Evolutionary conservation across 345 rosid species (phyloP), one percentile per base, ranked within the genome.

Genomic region (Kandelia obovata): DNA sequence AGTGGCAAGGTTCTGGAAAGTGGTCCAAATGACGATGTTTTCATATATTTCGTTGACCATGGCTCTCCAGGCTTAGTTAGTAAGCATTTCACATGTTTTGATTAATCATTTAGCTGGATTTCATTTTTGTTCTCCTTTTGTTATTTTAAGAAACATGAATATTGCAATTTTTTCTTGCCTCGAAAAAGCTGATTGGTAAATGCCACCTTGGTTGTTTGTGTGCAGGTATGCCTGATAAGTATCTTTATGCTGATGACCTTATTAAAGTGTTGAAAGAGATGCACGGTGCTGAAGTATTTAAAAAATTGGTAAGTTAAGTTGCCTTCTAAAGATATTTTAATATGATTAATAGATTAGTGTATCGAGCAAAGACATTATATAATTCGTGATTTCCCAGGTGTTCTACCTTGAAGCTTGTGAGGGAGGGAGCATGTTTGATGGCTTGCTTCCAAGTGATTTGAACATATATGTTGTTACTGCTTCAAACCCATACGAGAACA

Each of bases 371-470:
- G 31, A 35, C 11, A 66, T 8, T 10, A 23, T 43, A 15, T 34
- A 63, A 32, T 15, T n/a, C 10, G 15, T 15, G 61, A 7, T 34
- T 25, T 17, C 4, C 2, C 34, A 86, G 93, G 93, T 79, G 39
- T 69, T 88, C 16, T 91, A 85, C 72, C 53, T 88, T 20, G 95
- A 88, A 73, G 87, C 96, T 4, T 91, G 96, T 57, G 85, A 88
- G 62, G 57, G 86, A 3, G 95, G 92, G 62, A 87, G 90, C 73
- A 83, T 88, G 77, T 82, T 91, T 58, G 80, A 87, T 34, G 96
- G 92, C 27, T 31, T 85, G 7, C 80, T 91, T 53, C 75, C 84
- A 46, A 52, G 67, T 0, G 70, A 78, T 61, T 59, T 75, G 49
- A 83, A 76, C 28, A 79, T 88, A 39, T 71, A 75, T n/a, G 88